These are phyloP conservation scores for Mycena polygramma DNA, from an alignment of 768 basidiomycete genomes.

Conservation along the genomic window DNA sequence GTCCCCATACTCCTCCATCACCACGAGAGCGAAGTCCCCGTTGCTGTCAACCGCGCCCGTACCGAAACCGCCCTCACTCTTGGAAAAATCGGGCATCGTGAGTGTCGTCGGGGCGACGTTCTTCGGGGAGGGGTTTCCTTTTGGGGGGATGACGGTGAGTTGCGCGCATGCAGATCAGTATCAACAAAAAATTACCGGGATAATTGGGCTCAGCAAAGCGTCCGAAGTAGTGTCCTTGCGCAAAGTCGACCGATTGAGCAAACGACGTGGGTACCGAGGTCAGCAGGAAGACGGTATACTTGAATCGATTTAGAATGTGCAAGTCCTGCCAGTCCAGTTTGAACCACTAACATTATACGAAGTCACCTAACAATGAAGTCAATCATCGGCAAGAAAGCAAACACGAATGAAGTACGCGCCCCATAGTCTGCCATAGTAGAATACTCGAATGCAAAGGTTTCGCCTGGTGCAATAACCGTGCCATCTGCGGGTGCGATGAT, in stretches of 20 bases:
- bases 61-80: constrained; percentile 55
- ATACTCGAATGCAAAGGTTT: constrained; percentile 56
- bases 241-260: constrained; percentile 45
- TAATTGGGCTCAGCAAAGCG: constrained; percentile 58
- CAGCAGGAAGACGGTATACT: constrained; percentile 57
- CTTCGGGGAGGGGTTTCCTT: constrained; percentile 56
- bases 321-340: too few species aligned
- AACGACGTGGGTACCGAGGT: constrained; percentile 46
- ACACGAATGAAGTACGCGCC: too few species aligned
- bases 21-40: constrained; percentile 50
- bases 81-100: constrained; percentile 62
- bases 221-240: constrained; percentile 59
- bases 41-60: constrained; percentile 48
- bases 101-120: constrained; percentile 55
- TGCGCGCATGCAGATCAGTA: background rate
- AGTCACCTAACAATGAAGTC: too few species aligned
- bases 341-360: too few species aligned
- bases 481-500: constrained; percentile 46
- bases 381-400: too few species aligned
- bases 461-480: constrained; percentile 54
- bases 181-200: constrained; percentile 46
- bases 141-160: background rate
- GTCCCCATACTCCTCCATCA: constrained; percentile 59
- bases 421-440: constrained; percentile 55
- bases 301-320: background rate